Base-by-base conservation (phyloP, 169 alveolate species). In the Theileria orientalis region DNA sequence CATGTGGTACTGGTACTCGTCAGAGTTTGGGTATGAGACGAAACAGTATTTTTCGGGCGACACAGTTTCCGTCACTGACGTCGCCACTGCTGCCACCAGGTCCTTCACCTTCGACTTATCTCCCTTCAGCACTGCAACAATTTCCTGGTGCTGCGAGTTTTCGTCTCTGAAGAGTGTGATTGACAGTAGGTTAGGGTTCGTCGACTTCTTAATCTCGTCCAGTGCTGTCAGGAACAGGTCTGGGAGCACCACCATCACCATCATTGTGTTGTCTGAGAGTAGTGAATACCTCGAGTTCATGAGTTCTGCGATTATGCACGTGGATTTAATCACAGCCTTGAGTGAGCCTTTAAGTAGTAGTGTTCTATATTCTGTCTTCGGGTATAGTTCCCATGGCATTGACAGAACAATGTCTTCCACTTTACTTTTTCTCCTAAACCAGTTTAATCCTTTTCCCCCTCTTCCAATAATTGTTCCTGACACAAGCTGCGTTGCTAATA, bases 381-480 rank as follows among this genome's bases (percentile, higher is more conserved):
- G 88, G 33, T 80, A 80, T 11, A 80, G 64, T 68, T 80, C 88
- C 88, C 88, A 80, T 11, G 88, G 88, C 88, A 80, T 80, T 2
- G 88, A 80, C 29, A 80, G 33, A 19, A 72, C 35, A 0, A 80
- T 80, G 29, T 80, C 88, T 11, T 80, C 88, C 30, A 80, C 77
- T 30, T 52, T 80, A 51, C 84, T 72, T 49, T 80, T 80, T 32
- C 88, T 52, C 56, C 88, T 37, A 46, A 80, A 80, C 88, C 88
- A 80, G 56, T 80, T 80, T 27, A 80, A 60, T 0, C 88, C 88
- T 46, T 80, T 80, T 3, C 88, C 88, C 3, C 88, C 88, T 8
- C 83, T 54, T 13, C 88, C 88, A 9, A 80, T 80, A 42, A 80
- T 80, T 13, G 88, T 80, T 2, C 88, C 88, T 21, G 88, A 80